These are phyloP conservation scores for Volvox reticuliferus DNA, from an alignment of 139 green algal species.

Conservation along the genomic window DNA sequence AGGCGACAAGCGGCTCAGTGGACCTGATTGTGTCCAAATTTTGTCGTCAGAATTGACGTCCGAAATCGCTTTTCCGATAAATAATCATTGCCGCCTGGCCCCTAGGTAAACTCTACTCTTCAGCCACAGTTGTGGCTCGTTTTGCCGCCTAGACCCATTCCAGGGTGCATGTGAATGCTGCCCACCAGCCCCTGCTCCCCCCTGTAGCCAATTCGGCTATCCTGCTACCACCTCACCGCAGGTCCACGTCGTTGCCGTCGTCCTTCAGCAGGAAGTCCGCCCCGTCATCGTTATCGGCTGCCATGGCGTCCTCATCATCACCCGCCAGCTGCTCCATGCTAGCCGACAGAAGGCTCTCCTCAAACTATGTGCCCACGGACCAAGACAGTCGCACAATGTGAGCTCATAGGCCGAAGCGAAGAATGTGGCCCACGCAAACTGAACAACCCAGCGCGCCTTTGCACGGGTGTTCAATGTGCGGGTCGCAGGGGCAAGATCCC, in stretches of 20 bases:
- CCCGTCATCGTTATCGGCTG: constrained; percentile 48
- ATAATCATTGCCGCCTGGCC: not conserved
- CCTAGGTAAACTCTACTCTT: no score
- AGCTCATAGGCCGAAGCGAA: no score
- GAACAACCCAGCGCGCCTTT: no score
- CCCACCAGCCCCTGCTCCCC: no score
- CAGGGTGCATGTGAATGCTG: no score
- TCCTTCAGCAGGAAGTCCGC: constrained; percentile 88
- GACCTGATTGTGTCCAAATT: not conserved
- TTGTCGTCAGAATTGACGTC: not conserved
- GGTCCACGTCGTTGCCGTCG: constrained; percentile 90
- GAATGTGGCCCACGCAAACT: no score
- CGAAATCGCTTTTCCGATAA: constrained; percentile 29
- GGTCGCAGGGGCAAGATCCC: no score
- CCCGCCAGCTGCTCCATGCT: constrained; percentile 79
- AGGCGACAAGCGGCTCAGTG: not conserved
- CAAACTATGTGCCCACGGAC: constrained; percentile 72
- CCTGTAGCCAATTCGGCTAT: no score
- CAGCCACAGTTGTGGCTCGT: no score
- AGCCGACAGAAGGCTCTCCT: constrained; percentile 88
- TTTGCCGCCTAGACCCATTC: no score
- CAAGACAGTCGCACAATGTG: no score
- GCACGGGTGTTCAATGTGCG: no score
- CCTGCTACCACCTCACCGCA: constrained; percentile 69
- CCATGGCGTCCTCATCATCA: constrained; percentile 56